Base-by-base conservation (phyloP, 371 early-diverging fungal species). In the Syncephalastrum sp. region DNA sequence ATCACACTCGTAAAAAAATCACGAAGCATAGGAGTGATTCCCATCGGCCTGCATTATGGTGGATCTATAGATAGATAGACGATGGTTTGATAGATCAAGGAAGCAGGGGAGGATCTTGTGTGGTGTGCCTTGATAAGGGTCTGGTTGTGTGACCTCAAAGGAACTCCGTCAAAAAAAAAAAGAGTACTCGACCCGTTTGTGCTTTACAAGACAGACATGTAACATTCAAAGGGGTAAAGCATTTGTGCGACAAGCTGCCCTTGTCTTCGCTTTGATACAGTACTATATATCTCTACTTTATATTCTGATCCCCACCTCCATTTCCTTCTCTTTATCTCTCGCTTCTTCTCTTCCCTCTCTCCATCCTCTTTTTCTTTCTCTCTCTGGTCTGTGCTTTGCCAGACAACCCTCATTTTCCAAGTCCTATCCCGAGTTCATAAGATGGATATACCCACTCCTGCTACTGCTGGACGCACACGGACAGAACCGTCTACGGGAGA, bases 401-500 rank as follows among this genome's bases (percentile, higher is more conserved):
- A 33, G 38, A 10, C 38, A 33, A 29, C 29, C 38, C 38, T 10
- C 38, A 33, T 33, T 12, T 10, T 6, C 8, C 6, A 2, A 33
- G 38, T 29, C 29, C 7, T 29, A 29, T 29, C 4, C 38, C 10
- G 38, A 33, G 8, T 12, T 33, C 5, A 12, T 33, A 33, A 5
- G 8, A 33, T 33, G 38, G 38, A 33, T 33, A 33, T 33, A 33
- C 38, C 38, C 38, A 10, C 38, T 7, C 4, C 29, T 12, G 8
- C 38, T 25, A 50, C 46, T 19, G 16, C 13, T 16, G 3, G 7
- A 17, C 27, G 17, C 15, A 42, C 33, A 47, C 60, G 62, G 65
- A 65, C 54, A 63, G 67, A 52, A 62, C 67, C 54, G 5, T 56
- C 56, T n/a, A 56, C 53, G 17, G 48, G 23, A 42, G 60, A 56